Base-by-base conservation (phyloP, 108 stramenopile species). In the Fragilaria radians region DNA sequence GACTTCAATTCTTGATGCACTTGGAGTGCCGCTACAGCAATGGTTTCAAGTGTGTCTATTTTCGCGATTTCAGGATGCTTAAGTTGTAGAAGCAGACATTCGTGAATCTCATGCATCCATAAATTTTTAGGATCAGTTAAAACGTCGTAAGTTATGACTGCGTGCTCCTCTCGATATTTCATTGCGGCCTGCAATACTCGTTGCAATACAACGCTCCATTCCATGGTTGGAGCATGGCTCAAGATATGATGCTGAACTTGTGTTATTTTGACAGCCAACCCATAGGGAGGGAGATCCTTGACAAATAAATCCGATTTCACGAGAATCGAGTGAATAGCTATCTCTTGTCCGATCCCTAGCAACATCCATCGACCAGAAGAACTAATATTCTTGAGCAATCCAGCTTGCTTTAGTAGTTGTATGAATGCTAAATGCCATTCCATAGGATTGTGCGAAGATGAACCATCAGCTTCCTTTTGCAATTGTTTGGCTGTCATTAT, bases 331-430 rank as follows among this genome's bases (percentile, higher is more conserved):
- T 62, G 28, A 56, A 52, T 65, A 17, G 60, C 59, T 4, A 77
- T 29, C 54, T 77, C 70, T 61, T 77, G 76, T n/a, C 76, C 76
- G 29, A 77, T 71, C 1, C 67, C 61, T 26, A 77, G 46, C 24
- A 77, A 57, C 22, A 58, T 52, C 66, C 67, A 77, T 51, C 62
- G 61, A 1, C 33, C 55, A 29, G 24, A 25, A 29, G 50, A 36
- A 22, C 61, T 58, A 4, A 46, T 9, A 50, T 45, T 47, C 22
- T 65, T 55, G 29, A 71, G 71, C 21, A 77, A 28, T 5, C 76
- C 76, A 32, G 64, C 61, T 28, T 77, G 46, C 52, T 71, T 64
- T 1, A 71, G 32, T 18, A 68, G 36, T 17, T 61, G 46, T 47
- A 70, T 48, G 9, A 68, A 57, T 24, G 66, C 62, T 11, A 28